Evolutionary conservation across 352 stramenopile species (phyloP).

Genomic region (Globisporangium perplexum): DNA sequence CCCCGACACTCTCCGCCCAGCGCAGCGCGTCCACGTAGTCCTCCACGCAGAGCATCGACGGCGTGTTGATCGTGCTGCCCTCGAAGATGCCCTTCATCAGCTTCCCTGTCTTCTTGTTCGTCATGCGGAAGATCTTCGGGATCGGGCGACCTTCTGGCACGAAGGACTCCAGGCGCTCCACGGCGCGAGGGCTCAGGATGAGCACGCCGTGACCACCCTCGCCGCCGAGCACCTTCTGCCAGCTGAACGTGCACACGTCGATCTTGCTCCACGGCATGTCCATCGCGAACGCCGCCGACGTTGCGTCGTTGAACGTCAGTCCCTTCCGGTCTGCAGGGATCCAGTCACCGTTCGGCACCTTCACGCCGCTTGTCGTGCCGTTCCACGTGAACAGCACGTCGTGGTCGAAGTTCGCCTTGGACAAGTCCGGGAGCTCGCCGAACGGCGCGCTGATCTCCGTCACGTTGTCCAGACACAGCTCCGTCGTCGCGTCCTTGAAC

Average conservation of each 20-base stretch:
- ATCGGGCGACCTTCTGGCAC: conserved; percentile 87
- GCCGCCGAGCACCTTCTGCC: conserved; percentile 99
- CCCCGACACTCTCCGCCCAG: conserved; percentile 95
- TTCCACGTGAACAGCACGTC: conserved; percentile 99
- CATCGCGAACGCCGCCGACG: conserved; percentile 98
- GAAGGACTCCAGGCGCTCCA: conserved; percentile 96
- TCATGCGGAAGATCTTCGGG: conserved; percentile 99
- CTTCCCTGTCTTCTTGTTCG: conserved; percentile 94
- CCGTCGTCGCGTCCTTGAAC: conserved; percentile 93
- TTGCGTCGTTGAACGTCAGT: conserved; percentile 97
- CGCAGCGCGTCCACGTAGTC: conserved; percentile 98
- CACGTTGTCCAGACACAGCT: conserved; percentile 94
- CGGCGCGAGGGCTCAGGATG: conserved; percentile 94
- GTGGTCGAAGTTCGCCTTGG: conserved; percentile 91
- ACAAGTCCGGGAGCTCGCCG: conserved; percentile 94
- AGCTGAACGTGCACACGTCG: conserved; percentile 99
- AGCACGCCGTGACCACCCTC: conserved; percentile 98
- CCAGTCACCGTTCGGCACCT: conserved; percentile 95
- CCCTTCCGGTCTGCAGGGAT: conserved; percentile 94
- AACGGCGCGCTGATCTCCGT: conserved; percentile 94
- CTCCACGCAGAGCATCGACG: conserved; percentile 98
- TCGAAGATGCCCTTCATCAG: conserved; percentile 95
- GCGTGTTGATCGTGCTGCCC: conserved; percentile 99
- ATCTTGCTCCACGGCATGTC: conserved; percentile 98
- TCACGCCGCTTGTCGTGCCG: conserved; percentile 97